Evolutionary conservation across 108 stramenopile genomes (phyloP).

Genomic region (Cylindrotheca fusiformis): DNA sequence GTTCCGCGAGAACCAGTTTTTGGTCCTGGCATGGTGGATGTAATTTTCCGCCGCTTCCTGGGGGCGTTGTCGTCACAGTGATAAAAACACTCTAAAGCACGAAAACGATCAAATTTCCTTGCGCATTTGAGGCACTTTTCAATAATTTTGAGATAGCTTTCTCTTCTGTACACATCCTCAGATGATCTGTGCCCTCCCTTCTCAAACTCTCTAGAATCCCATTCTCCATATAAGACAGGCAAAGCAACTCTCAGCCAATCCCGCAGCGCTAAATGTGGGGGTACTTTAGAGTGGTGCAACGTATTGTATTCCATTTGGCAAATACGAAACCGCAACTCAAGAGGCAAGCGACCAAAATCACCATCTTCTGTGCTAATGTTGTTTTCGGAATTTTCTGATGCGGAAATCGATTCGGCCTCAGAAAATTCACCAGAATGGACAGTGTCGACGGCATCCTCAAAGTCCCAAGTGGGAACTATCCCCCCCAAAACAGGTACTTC

Average conservation of each 20-base stretch:
- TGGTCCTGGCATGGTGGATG: neutral
- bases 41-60: conserved; percentile 4
- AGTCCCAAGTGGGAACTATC: conserved; percentile 28
- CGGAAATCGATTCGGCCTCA: conserved; percentile 19
- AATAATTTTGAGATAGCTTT: conserved; percentile 56
- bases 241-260: conserved; percentile 71
- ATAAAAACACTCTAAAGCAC: conserved; percentile 18
- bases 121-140: conserved; percentile 67
- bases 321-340: conserved; percentile 67
- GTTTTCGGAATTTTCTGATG: conserved; percentile 1
- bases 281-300: conserved; percentile 45
- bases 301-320: conserved; percentile 80
- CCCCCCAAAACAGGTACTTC: conserved; percentile 22
- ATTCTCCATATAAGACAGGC: conserved; percentile 57
- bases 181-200: conserved; percentile 67
- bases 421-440: conserved; percentile 38
- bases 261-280: conserved; percentile 57
- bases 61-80: neutral
- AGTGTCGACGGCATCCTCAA: conserved; percentile 39
- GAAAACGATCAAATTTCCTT: conserved; percentile 35
- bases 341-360: conserved; percentile 61
- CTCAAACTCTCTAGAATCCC: conserved; percentile 72
- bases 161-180: conserved; percentile 68
- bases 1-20: neutral
- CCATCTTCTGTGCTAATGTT: conserved; percentile 37